Base-by-base conservation (phyloP, 2,329 filamentous ascomycete genomes). In the Cladosporium sp. region DNA sequence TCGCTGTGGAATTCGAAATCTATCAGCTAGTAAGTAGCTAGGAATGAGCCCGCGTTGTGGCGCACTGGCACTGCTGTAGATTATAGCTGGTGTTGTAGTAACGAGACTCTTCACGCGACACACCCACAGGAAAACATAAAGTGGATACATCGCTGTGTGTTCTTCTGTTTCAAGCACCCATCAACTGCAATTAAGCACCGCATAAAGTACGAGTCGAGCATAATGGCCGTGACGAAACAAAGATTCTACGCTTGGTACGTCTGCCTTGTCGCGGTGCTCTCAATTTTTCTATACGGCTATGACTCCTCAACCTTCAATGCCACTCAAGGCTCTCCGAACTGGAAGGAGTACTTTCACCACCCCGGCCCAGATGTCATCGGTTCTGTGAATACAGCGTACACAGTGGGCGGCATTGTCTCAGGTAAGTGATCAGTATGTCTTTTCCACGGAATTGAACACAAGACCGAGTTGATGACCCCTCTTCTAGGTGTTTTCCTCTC, bases 401-500 rank as follows among this genome's bases (percentile, higher is more conserved):
- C 39, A 16, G 39, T 42, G 12, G 22, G 40, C 20, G 40, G 40
- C 18, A 43, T 43, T 20, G 40, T 43, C 20, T 25, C 40, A 9
- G 40, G 40, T 42, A n/a, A 29, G 39, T n/a, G 15, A n/a, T n/a
- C n/a, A n/a, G n/a, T 27, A 27, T 27, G 22, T 22, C 29, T 38
- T 19, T 15, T 38, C 5, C 22, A 27, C 4, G 9, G 22, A 27
- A 5, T 9, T 4, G 9, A 27, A 9, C 9, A 9, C 22, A 27
- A 27, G 22, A 27, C 9, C 5, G 9, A 9, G 5, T 27, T 9
- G 22, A 4, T 27, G 5, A 27, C 22, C 4, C 22, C 5, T 4
- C 22, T 4, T 27, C 22, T 27, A 27, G 22, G 22, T 9, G 22
- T 43, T 16, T 63, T 70, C 25, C 38, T 50, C 19, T 50, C 54